phyloP scores from a whole-genome alignment of 371 early-diverging fungal genomes.

The Rhizopus arrhizus region DNA sequence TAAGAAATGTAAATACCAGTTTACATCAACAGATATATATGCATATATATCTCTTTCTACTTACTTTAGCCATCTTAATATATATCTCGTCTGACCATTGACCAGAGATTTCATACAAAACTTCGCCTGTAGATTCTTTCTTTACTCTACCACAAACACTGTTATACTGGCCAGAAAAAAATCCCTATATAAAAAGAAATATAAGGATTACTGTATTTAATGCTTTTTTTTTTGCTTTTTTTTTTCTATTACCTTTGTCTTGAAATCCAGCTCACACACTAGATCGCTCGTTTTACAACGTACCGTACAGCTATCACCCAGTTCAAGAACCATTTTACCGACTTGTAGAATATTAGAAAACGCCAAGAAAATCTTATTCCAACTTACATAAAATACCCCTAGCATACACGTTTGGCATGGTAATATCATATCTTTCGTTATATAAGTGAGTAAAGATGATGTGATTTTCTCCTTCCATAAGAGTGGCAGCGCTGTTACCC shows the following conservation, averaged over 20 bases:
- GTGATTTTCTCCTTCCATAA: constrained; percentile 82
- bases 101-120: constrained; percentile 78
- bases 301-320: constrained; percentile 81
- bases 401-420: constrained; percentile 62
- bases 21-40: background rate
- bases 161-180: constrained; percentile 81
- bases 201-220: background rate
- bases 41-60: background rate
- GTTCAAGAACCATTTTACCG: constrained; percentile 92
- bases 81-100: constrained; percentile 83
- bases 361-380: too few relatives aligned
- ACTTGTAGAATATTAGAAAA: constrained; percentile 14
- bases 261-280: constrained; percentile 83
- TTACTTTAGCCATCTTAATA: constrained; percentile 47
- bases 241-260: constrained; percentile 75
- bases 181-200: constrained; percentile 49
- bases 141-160: constrained; percentile 80
- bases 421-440: constrained; percentile 77
- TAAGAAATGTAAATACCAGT: background rate
- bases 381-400: constrained; percentile 32
- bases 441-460: constrained; percentile 68
- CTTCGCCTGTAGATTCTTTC: constrained; percentile 75
- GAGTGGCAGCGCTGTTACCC: constrained; percentile 89
- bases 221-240: background rate
- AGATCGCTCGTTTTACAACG: constrained; percentile 78